Base-by-base conservation (phyloP, 768 basidiomycete species). In the Rhodosporidiobolus sp. region DNA sequence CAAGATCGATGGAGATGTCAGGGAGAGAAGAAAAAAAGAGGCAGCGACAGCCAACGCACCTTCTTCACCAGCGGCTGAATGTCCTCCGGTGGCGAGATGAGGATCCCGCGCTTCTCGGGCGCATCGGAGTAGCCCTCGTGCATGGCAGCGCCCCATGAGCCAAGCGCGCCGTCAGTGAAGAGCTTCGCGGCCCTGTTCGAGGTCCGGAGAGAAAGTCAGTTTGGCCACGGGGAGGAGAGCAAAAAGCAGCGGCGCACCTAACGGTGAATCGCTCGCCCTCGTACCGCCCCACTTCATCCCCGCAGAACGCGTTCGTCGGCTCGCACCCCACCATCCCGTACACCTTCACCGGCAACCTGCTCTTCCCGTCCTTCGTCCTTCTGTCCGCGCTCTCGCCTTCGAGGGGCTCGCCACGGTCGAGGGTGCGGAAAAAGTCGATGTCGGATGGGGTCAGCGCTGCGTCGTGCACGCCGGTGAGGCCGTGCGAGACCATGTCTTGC, bases 61-160 rank as follows among this genome's bases (percentile, higher is more conserved):
- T 89, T 88, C 65, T 84, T 82, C 82, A 88, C 89, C 78, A 89
- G 81, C 30, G 82, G 77, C 3, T 83, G 80, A 67, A 94, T 83
- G 1, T 81, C 82, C 26, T 86, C 84, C 30, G 87, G 85, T 4
- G 84, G 82, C 63, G 83, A 83, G 34, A 87, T 85, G 84, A 97
- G 84, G 65, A 91, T 83, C 2, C 94, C 94, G 16, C 79, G 83
- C 34, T 86, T 87, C 0, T 86, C 84, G 3, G 90, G 88, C 35
- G 72, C 54, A 52, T n/a, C n/a, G 26, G 32, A 34, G 49, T 96
- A 98, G 26, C 92, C 91, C 60, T 88, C 85, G 10, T 91, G 82
- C 67, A 98, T 84, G 0, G 95, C 94, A 0, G 95, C 94, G 12
- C 95, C 94, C 85, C 90, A 91, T 3, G 90, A 91, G 0, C 95